Percentiles rank a stretch among this genome's conserved stretches.
phyloP scores from a whole-genome alignment of 2,329 filamentous ascomycete species.

The Trichocomaceae sp. region DNA sequence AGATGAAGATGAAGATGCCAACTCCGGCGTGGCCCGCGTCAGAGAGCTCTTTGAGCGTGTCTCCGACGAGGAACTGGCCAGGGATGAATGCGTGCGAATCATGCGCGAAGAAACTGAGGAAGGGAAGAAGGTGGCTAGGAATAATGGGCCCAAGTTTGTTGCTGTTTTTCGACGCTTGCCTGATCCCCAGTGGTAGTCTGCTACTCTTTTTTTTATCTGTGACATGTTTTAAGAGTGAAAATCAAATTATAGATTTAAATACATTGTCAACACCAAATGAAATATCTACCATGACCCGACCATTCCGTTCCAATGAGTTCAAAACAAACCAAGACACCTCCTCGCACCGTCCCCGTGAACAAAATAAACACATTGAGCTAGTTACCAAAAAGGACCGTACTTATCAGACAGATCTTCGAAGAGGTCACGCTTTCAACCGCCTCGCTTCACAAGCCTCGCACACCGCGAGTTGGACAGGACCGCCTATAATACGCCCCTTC shows the following conservation, averaged over 20 bases:
- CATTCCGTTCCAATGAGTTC: not conserved
- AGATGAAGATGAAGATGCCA: constrained; percentile 62
- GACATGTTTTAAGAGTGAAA: not conserved
- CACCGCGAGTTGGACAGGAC: constrained; percentile 51
- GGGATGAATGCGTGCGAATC: constrained; percentile 53
- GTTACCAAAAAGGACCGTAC: not conserved
- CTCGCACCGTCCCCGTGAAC: not conserved
- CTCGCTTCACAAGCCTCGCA: constrained; percentile 58
- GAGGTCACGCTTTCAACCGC: constrained; percentile 51
- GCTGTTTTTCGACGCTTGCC: constrained; percentile 76
- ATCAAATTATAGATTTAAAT: not conserved
- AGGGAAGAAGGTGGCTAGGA: constrained; percentile 90
- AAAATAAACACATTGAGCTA: not conserved
- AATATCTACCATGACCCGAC: not conserved
- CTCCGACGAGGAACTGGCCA: constrained; percentile 47
- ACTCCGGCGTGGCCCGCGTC: constrained; percentile 53
- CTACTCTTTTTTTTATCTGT: not conserved
- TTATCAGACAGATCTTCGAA: not conserved
- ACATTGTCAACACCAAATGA: not conserved
- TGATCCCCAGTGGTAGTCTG: constrained; percentile 63
- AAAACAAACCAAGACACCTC: not conserved
- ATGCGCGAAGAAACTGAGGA: constrained; percentile 83
- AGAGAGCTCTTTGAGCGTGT: constrained; percentile 67
- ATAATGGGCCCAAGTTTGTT: constrained; percentile 84
- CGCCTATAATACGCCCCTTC: constrained; percentile 42